Evolutionary conservation across 164 flowering plant genomes (phyloP), one percentile per base, ranked within the genome.

Genomic region (Saururus chinensis): DNA sequence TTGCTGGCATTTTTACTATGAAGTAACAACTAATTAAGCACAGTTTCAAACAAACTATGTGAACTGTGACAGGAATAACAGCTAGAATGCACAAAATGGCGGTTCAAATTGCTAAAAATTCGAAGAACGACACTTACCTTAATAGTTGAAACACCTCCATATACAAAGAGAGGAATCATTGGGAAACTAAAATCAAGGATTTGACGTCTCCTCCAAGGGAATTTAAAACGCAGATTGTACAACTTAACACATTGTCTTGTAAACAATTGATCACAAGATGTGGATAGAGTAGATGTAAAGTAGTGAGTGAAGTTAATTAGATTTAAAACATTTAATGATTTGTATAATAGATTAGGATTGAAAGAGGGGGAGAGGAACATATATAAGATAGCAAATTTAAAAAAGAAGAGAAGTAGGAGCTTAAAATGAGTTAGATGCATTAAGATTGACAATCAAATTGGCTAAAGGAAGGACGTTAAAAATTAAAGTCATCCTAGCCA

Each of bases 11-110:
- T 71, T 80, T 77, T 89, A 65, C 73, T 70, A 64, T 89, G 96
- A 72, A 80, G 80, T 62, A 77, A 62, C 66, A 90, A 62, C 80
- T 87, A 93, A 68, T 89, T 87, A 74, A 95, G 71, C 8, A 81
- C 58, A 48, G 86, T 79, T 62, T 89, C 96, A 74, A 95, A 95
- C 81, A 95, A 75, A 26, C 84, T 75, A 40, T 87, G 74, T 19
- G 89, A 85, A 74, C 51, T 86, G 67, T 88, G 83, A 71, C 97
- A 91, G 4, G 89, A 76, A 30, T 73, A 73, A 51, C 91, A 95
- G 63, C 96, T 88, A 22, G 85, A 68, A 76, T 95, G 91, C 25
- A 82, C 78, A 77, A 95, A 88, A n/a, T 93, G 96, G 37, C 96
- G 85, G 25, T 72, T 80, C 20, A 95, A 77, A 73, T 95, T 86